These are phyloP conservation scores for Alternaria incomplexa DNA, from an alignment of 2,329 filamentous ascomycete species.

Conservation along the genomic window DNA sequence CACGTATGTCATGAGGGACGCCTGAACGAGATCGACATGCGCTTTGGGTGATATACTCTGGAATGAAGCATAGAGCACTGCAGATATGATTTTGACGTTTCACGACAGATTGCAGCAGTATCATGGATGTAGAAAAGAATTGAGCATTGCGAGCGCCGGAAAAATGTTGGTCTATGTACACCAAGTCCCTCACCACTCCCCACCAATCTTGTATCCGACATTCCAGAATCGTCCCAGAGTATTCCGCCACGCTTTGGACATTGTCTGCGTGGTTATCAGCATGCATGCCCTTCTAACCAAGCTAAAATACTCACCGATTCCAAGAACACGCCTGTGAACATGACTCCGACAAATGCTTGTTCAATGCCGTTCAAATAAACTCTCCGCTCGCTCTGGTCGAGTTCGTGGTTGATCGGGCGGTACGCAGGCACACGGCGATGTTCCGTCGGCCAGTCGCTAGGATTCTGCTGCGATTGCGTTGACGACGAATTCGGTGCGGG, in stretches of 20 bases:
- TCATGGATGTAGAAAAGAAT: neutral
- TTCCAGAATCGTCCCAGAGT: slow-evolving; percentile 59
- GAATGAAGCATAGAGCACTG: neutral
- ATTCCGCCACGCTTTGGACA: slow-evolving; percentile 56
- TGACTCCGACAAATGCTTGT: slow-evolving; percentile 55
- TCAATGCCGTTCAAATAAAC: slow-evolving; percentile 55
- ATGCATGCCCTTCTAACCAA: neutral
- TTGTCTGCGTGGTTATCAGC: slow-evolving; percentile 37
- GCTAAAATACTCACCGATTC: slow-evolving; percentile 49
- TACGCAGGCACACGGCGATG: slow-evolving; percentile 57
- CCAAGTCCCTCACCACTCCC: slow-evolving; percentile 53
- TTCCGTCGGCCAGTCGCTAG: slow-evolving; percentile 55
- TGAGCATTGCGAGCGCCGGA: neutral
- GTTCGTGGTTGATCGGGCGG: slow-evolving; percentile 53
- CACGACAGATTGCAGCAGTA: neutral
- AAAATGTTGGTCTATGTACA: neutral
- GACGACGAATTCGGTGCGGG: slow-evolving; percentile 30
- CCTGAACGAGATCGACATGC: neutral
- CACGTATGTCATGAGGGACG: neutral
- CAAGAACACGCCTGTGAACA: slow-evolving; percentile 57
- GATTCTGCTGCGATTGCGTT: slow-evolving; percentile 22
- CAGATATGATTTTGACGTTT: neutral
- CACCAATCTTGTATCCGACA: slow-evolving; percentile 60
- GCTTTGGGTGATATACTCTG: neutral
- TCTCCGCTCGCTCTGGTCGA: slow-evolving; percentile 52